Evolutionary conservation across 2,329 filamentous ascomycete genomes (phyloP).

Genomic region (Ceratocystis cacaofunesta): DNA sequence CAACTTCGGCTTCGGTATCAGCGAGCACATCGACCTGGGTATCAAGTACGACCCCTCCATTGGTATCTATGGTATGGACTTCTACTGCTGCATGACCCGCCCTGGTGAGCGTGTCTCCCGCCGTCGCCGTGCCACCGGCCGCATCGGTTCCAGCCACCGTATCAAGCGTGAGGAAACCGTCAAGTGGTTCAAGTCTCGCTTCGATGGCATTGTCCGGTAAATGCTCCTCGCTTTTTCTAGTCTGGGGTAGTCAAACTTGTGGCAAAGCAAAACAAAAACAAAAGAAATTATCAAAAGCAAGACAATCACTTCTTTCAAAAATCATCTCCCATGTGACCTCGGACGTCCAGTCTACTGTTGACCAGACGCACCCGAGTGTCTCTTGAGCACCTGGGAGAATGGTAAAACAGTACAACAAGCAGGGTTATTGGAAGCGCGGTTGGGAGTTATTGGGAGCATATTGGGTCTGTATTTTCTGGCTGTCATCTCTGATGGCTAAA

Average conservation of each 20-base stretch:
- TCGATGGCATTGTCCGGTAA: slow-evolving; percentile 99
- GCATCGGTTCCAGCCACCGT: slow-evolving; percentile 74
- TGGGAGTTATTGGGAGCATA: slow-evolving; percentile 22
- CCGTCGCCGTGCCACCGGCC: slow-evolving; percentile 78
- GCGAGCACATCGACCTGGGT: slow-evolving; percentile 99
- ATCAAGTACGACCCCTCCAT: slow-evolving; percentile 99
- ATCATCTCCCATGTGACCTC: slow-evolving; percentile 16
- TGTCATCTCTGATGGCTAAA: slow-evolving; percentile 29
- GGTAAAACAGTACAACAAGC: slow-evolving; percentile 22
- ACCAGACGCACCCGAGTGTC: slow-evolving; percentile 16
- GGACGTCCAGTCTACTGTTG: slow-evolving; percentile 13
- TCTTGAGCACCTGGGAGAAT: slow-evolving; percentile 12
- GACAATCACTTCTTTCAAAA: slow-evolving; percentile 16
- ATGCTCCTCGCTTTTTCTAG: slow-evolving; percentile 24
- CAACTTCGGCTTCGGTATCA: slow-evolving; percentile 99
- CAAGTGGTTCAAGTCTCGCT: slow-evolving; percentile 86
- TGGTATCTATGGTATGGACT: slow-evolving; percentile 99
- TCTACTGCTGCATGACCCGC: slow-evolving; percentile 99
- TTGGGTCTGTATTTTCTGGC: slow-evolving; percentile 24
- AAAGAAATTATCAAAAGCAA: slow-evolving; percentile 13
- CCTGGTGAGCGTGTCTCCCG: slow-evolving; percentile 95
- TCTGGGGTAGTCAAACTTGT: no score
- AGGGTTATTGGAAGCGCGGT: slow-evolving; percentile 17
- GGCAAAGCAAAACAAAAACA: slow-evolving; percentile 14
- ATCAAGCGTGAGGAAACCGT: slow-evolving; percentile 92